These are phyloP conservation scores for Penicillium robsamsonii DNA, from an alignment of 495 filamentous ascomycete species.

Conservation along the genomic window DNA sequence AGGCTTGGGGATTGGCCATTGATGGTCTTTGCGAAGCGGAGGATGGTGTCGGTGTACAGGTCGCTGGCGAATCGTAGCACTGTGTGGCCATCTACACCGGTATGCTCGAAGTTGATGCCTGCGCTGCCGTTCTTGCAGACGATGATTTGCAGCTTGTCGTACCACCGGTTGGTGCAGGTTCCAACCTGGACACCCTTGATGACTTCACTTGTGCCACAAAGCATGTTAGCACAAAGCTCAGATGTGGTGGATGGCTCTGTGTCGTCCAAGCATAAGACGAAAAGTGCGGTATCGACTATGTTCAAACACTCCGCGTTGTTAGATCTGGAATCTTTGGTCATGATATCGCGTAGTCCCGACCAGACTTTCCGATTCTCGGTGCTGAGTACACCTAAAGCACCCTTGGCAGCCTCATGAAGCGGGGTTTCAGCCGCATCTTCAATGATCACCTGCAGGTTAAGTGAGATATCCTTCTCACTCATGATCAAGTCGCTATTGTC, in stretches of 20 bases:
- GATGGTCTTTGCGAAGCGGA: conserved; percentile 93
- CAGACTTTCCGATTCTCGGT: conserved; percentile 96
- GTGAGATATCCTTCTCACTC: conserved; percentile 89
- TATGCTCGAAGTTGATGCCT: conserved; percentile 99
- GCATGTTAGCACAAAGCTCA: conserved; percentile 94
- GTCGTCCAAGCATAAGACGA: conserved; percentile 88
- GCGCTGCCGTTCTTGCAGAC: conserved; percentile 98
- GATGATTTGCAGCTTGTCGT: conserved; percentile 98
- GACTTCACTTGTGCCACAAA: conserved; percentile 90
- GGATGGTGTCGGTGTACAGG: conserved; percentile 96
- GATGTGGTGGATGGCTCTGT: conserved; percentile 77
- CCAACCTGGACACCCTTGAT: conserved; percentile 93
- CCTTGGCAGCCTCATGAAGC: conserved; percentile 91
- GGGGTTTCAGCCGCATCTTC: conserved; percentile 86
- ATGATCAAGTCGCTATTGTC: conserved; percentile 94
- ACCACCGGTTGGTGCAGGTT: conserved; percentile 98
- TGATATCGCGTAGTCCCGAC: conserved; percentile 85
- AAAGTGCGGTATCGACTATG: conserved; percentile 93
- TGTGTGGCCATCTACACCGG: conserved; percentile 95
- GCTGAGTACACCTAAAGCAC: conserved; percentile 87
- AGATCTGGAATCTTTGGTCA: conserved; percentile 79
- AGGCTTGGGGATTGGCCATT: conserved; percentile 90
- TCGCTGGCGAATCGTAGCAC: conserved; percentile 95
- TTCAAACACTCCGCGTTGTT: conserved; percentile 94
- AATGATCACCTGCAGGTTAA: conserved; percentile 90